Evolutionary conservation across 148 eudicot genomes (phyloP), one percentile per base, ranked within the genome.

Genomic region (Rhododendron ovatum): DNA sequence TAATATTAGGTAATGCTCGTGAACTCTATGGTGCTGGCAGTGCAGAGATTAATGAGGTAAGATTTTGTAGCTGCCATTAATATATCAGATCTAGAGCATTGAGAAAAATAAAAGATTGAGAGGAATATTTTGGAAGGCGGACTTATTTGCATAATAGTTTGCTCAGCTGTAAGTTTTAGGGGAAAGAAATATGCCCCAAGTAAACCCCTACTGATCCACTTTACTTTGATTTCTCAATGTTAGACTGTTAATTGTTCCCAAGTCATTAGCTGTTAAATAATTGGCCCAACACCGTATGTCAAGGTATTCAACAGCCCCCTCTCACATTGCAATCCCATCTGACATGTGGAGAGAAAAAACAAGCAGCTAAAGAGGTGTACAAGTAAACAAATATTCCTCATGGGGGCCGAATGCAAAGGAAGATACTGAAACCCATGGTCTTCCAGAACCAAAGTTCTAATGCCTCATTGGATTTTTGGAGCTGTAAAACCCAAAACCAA

Each of bases 11-110:
- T 84, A 83, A 91, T 88, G 96, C 99, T 75, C 95, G 94, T 84
- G 91, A 92, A 87, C 93, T 91, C 50, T 95, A 95, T 91, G 99
- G 99, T 88, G 84, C 93, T 47, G 94, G 93, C 88, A 97, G 95
- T 91, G 93, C 94, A 79, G 99, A 97, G 93, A 97, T 97, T 73
- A 95, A 97, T 85, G 99, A 97, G 98, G 99, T 97, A 87, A 88
- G 78, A 82, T 78, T 67, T 73, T 63, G 84, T 63, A 13, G 71
- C 43, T 75, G 81, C 28, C 73, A 76, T n/a, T 41, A 28, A 9
- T 51, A 50, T 77, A 35, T 22, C n/a, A 8, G 13, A 41, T 79
- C 65, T 78, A 28, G 74, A 78, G 78, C 28, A 30, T 71, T 71
- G 39, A 33, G 79, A 51, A 80, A 26, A 33, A 82, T 18, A 74